Conservation (phyloP, 352 stramenopile species). For the Albugo candida region DNA sequence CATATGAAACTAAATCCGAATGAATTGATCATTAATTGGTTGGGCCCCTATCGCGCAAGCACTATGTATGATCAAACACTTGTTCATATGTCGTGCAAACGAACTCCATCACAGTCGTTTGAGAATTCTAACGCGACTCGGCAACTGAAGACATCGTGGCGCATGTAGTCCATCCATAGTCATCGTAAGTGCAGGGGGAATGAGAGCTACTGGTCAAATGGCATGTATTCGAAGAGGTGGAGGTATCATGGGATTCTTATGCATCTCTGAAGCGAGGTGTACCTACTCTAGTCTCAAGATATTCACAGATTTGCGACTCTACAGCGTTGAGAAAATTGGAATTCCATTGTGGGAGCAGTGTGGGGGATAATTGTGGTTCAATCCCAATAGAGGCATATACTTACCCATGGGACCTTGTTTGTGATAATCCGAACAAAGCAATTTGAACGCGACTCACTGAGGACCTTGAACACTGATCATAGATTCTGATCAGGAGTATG, state of each 20-base stretch:
- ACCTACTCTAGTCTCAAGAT: too few relatives aligned
- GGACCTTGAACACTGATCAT: too few relatives aligned
- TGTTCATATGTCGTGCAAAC: conserved; percentile 5
- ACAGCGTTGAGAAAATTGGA: too few relatives aligned
- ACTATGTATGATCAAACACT: conserved; percentile 10
- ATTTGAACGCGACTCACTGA: too few relatives aligned
- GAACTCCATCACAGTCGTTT: conserved; percentile 12
- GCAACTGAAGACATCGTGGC: conserved; percentile 13
- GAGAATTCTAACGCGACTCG: conserved; percentile 15
- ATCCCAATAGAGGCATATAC: too few relatives aligned
- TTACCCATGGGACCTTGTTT: too few relatives aligned
- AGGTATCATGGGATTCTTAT: conserved; percentile 2
- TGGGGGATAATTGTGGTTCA: too few relatives aligned
- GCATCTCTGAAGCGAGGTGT: not conserved
- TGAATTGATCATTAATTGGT: conserved; percentile 18
- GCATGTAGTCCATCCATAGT: conserved; percentile 4
- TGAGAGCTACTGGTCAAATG: conserved; percentile 1
- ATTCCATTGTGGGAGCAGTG: too few relatives aligned
- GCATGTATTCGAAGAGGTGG: conserved; percentile 2
- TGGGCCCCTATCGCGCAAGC: conserved; percentile 11
- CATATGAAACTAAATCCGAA: conserved; percentile 9
- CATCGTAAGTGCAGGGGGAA: too few relatives aligned
- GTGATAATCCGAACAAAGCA: too few relatives aligned
- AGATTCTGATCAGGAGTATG: too few relatives aligned
- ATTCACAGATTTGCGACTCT: too few relatives aligned